These are phyloP conservation scores for Vanrija sp. DNA, from an alignment of 1,284 basidiomycete species.

Conservation along the genomic window DNA sequence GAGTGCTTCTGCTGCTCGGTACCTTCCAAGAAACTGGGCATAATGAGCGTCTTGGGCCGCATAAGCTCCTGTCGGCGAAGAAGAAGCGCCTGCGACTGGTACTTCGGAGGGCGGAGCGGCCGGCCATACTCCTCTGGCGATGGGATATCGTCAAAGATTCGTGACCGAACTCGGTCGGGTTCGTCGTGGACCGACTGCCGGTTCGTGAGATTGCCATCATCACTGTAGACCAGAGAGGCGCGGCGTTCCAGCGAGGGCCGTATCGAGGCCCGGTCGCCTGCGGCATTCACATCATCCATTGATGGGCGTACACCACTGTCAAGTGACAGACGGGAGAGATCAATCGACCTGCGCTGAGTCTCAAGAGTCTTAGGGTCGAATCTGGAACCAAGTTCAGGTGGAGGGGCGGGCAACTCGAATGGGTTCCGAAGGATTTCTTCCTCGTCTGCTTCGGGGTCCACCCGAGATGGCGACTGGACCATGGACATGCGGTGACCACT, in stretches of 20 bases:
- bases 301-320: neutral
- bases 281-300: no score
- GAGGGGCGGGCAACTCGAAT: slow-evolving; percentile 43
- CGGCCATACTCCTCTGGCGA: slow-evolving; percentile 33
- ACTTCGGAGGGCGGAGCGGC: slow-evolving; percentile 33
- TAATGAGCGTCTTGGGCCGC: slow-evolving; percentile 43
- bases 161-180: neutral
- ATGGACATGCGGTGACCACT: neutral
- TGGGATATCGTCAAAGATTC: slow-evolving; percentile 30
- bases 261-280: neutral
- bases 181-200: neutral
- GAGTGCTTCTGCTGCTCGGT: slow-evolving; percentile 8
- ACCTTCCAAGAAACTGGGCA: slow-evolving; percentile 37
- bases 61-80: slow-evolving; percentile 28
- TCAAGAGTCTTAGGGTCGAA: slow-evolving; percentile 42
- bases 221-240: neutral
- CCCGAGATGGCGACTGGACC: neutral
- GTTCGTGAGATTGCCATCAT: neutral
- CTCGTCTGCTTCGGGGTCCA: slow-evolving; percentile 11
- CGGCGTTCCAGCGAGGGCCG: neutral
- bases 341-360: slow-evolving; percentile 13
- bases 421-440: slow-evolving; percentile 30
- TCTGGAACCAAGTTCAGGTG: slow-evolving; percentile 29
- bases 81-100: slow-evolving; percentile 15
- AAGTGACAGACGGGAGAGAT: neutral